Conservation (phyloP, 805 yeast species). For the Yamadazyma endophytica region DNA sequence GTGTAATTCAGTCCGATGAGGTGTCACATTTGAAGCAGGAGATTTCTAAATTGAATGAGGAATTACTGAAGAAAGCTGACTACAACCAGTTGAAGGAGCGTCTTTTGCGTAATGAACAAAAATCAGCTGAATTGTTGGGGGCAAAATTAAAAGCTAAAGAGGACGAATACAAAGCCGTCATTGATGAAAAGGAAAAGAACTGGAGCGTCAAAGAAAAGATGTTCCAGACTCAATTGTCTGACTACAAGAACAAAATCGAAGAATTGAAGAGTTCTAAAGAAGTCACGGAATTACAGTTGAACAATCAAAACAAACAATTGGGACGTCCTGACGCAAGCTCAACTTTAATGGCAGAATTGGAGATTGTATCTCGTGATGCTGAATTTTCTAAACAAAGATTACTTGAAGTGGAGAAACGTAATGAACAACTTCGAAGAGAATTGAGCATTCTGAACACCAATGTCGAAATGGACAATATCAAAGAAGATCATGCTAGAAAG, state of each 20-base stretch:
- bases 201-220: conserved; percentile 61
- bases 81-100: conserved; percentile 71
- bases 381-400: conserved; percentile 66
- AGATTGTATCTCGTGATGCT: conserved; percentile 68
- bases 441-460: conserved; percentile 52
- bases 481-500: conserved; percentile 41
- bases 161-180: conserved; percentile 59
- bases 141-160: conserved; percentile 65
- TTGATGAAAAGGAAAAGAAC: conserved; percentile 70
- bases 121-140: conserved; percentile 50
- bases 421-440: conserved; percentile 67
- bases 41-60: conserved; percentile 47
- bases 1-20: conserved; percentile 54
- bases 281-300: conserved; percentile 57
- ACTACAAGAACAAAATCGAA: conserved; percentile 51
- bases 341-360: conserved; percentile 48
- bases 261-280: conserved; percentile 64
- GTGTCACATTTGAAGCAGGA: conserved; percentile 49
- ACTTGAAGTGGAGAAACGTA: conserved; percentile 69
- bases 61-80: conserved; percentile 64
- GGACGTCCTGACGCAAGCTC: conserved; percentile 22
- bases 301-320: conserved; percentile 43
- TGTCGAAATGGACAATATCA: conserved; percentile 34
- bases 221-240: conserved; percentile 46
- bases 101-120: conserved; percentile 56